phyloP scores from a whole-genome alignment of 306 rosid species.

The Acacia crassicarpa region DNA sequence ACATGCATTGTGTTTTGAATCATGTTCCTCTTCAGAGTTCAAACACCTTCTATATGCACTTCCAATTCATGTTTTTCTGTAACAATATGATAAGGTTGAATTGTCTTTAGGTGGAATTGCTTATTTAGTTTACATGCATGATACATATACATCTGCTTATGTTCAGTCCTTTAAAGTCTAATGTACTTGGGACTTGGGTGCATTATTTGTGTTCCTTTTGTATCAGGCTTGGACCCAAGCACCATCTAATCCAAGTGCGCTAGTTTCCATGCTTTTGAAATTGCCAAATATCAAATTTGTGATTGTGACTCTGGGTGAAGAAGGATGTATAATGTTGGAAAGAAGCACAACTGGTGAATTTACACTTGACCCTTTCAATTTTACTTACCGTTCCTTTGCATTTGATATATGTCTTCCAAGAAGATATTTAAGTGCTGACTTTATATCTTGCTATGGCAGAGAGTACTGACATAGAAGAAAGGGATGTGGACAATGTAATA shows the following conservation, averaged over 20 bases:
- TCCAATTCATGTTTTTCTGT: neutral
- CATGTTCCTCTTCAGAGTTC: slow-evolving; percentile 13
- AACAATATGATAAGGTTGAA: slow-evolving; percentile 23
- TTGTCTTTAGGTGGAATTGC: slow-evolving; percentile 7
- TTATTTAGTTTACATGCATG: neutral
- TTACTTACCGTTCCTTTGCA: slow-evolving; percentile 18
- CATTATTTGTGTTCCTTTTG: slow-evolving; percentile 20
- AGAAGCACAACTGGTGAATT: slow-evolving; percentile 58
- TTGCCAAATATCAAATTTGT: slow-evolving; percentile 82
- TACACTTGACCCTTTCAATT: neutral
- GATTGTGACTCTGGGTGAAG: slow-evolving; percentile 90
- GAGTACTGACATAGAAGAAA: slow-evolving; percentile 54
- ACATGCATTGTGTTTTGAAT: slow-evolving; percentile 20
- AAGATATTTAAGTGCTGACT: slow-evolving; percentile 18
- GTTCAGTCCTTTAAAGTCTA: slow-evolving; percentile 30
- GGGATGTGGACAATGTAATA: slow-evolving; percentile 50
- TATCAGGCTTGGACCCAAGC: slow-evolving; percentile 88
- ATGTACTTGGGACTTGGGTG: slow-evolving; percentile 24
- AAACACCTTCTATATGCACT: slow-evolving; percentile 1
- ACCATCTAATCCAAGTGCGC: slow-evolving; percentile 67
- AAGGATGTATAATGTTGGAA: slow-evolving; percentile 94
- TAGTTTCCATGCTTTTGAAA: slow-evolving; percentile 73
- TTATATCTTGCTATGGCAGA: slow-evolving; percentile 50
- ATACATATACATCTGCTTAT: slow-evolving; percentile 25
- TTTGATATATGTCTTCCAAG: slow-evolving; percentile 23